These are phyloP conservation scores for Pythium myriotylum DNA, from an alignment of 352 stramenopile genomes.

Conservation along the genomic window DNA sequence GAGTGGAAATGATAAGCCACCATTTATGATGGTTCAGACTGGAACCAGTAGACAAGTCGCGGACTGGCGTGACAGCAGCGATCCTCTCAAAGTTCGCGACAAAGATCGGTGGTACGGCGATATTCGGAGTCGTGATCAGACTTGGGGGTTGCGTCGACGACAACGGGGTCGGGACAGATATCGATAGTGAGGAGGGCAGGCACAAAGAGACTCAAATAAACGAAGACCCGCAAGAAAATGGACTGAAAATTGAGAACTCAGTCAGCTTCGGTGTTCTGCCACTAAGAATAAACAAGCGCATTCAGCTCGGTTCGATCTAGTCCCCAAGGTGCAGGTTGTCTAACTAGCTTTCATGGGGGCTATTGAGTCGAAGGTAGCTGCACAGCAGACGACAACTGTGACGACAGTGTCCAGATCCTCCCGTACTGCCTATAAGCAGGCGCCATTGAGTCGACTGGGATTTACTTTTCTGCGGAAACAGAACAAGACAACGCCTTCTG, in stretches of 20 bases:
- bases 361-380: slow-evolving; percentile 49
- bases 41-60: neutral
- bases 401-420: neutral
- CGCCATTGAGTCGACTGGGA: neutral
- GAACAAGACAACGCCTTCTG: slow-evolving; percentile 21
- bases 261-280: too few relatives aligned
- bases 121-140: neutral
- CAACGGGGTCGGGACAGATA: too few relatives aligned
- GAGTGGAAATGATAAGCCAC: neutral
- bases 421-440: neutral
- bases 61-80: slow-evolving; percentile 27
- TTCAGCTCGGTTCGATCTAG: too few relatives aligned
- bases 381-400: slow-evolving; percentile 34
- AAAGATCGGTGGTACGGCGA: slow-evolving; percentile 26
- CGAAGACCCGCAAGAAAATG: too few relatives aligned
- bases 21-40: neutral
- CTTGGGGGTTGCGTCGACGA: too few relatives aligned
- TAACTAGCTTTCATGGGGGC: slow-evolving; percentile 33
- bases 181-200: too few relatives aligned
- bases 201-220: too few relatives aligned
- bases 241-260: too few relatives aligned
- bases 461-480: slow-evolving; percentile 17
- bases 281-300: too few relatives aligned
- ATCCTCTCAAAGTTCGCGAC: slow-evolving; percentile 46
- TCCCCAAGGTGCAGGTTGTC: neutral